Evolutionary conservation across 805 yeast species (phyloP), one percentile per base, ranked within the genome.

Genomic region (Teunomyces panamensis): DNA sequence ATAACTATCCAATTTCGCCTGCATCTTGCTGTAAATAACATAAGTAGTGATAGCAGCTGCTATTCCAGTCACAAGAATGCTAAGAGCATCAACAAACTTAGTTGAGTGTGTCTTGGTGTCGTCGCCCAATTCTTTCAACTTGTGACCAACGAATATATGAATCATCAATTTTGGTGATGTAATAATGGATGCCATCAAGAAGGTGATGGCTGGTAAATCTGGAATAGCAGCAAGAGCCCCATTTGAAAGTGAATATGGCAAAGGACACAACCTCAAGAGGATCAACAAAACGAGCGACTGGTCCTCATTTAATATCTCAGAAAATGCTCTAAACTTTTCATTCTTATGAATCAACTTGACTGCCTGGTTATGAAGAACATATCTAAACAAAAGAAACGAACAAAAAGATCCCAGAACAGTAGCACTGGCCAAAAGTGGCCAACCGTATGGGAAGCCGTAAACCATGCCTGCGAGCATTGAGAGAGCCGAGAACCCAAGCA

Each of bases 211-310:
- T 0, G 84, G 73, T 9, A 92, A 75, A 13, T 88, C 86, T 0
- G 95, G 96, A 10, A 92, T 79, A 1, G 95, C 85, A 8, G 96
- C 94, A 54, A 94, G 74, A 0, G 96, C 97, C 3, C 97, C 97
- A 59, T 92, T 92, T 0, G 94, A 85, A 29, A 92, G 70, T 2
- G 97, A 89, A 62, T 90, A 94, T 0, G 98, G 98, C 57, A 92
- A 77, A 0, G 99, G 99, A 56, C 97, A 89, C 48, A 92, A 65
- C 47, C 97, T 74, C 27, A 92, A 77, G 60, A 92, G 71, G 45
- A 86, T 79, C 45, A 92, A 65, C 20, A 94, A 66, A 53, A 83
- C 63, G 48, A 90, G 77, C 14, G 73, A 64, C 49, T 83, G 79
- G 54, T 85, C 84, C 49, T 89, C 95, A 55, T 78, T 81, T 49